Evolutionary conservation across 768 basidiomycete species (phyloP), one percentile per base, ranked within the genome.

Genomic region (Epithele typhae): DNA sequence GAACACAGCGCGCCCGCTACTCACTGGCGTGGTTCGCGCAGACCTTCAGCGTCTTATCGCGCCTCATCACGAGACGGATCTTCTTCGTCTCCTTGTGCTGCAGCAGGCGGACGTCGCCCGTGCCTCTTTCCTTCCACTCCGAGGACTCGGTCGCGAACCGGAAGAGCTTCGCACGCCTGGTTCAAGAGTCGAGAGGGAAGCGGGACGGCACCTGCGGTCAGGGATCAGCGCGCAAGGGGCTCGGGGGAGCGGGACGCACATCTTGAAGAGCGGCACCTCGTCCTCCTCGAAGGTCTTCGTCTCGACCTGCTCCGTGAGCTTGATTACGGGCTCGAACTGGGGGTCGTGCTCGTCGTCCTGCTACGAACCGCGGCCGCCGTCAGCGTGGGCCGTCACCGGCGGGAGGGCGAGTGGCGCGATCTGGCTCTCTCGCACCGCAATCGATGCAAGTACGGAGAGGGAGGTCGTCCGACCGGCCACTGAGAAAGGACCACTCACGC

Each of bases 11-110:
- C n/a, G n/a, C n/a, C n/a, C n/a, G n/a, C 36, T 21, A 24, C 76
- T 71, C 61, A 97, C 96, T 82, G 55, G 81, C 70, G 71, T 98
- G 96, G 74, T 99, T 99, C 48, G 96, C 96, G 69, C 96, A 98
- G 70, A 98, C 94, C 70, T 99, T 98, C 69, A 92, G 78, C 39
- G 96, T 99, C 83, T 97, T 97, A 78, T 99, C 96, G 69, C 96
- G 89, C 72, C 95, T 78, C 96, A 99, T 99, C 66, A 99, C 92
- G 52, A 99, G 80, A 53, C 96, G 81, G 61, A 95, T 77, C 70
- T 94, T 97, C 75, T 86, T 84, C 40, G 84, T 86, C 62, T 82
- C 81, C 68, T 87, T 92, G 76, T 96, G 90, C 58, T 81, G 73
- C 54, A 99, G 82, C 46, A 99, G 77, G 65, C 92, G 87, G 55